phyloP scores from a whole-genome alignment of 345 rosid species.

The Brassica carinata region DNA sequence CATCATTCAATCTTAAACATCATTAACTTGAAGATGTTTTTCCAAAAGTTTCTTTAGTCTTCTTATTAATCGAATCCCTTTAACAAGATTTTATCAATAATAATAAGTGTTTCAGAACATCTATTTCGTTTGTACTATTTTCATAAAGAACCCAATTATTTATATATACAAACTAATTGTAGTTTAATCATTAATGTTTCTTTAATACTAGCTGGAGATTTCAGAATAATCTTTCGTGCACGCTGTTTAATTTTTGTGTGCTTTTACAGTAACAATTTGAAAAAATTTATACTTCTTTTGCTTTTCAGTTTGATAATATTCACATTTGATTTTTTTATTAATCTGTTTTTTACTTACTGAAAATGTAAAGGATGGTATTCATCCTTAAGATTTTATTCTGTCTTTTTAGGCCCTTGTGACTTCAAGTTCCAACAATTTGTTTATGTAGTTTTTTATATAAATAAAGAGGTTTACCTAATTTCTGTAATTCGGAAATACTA shows the following conservation, averaged over 20 bases:
- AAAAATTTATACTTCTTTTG: neutral
- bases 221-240: neutral
- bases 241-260: neutral
- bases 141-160: neutral
- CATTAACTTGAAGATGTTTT: neutral
- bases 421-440: slow-evolving; percentile 45
- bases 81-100: neutral
- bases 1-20: neutral
- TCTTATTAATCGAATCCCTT: neutral
- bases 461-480: slow-evolving; percentile 38
- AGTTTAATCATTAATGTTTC: neutral
- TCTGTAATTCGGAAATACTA: neutral
- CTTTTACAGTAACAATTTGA: neutral
- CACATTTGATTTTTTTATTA: neutral
- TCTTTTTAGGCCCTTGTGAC: slow-evolving; percentile 33
- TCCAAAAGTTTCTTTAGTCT: neutral
- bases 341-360: neutral
- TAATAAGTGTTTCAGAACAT: neutral
- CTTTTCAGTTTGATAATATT: slow-evolving; percentile 23
- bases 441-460: neutral
- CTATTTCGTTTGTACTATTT: neutral
- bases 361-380: slow-evolving; percentile 27
- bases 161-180: neutral
- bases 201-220: neutral
- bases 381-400: slow-evolving; percentile 17